Evolutionary conservation across 225 moss, liverwort and hornwort species (phyloP), one percentile per base, ranked within the genome.

Genomic region (Bryoerythrophyllum caledonicum): DNA sequence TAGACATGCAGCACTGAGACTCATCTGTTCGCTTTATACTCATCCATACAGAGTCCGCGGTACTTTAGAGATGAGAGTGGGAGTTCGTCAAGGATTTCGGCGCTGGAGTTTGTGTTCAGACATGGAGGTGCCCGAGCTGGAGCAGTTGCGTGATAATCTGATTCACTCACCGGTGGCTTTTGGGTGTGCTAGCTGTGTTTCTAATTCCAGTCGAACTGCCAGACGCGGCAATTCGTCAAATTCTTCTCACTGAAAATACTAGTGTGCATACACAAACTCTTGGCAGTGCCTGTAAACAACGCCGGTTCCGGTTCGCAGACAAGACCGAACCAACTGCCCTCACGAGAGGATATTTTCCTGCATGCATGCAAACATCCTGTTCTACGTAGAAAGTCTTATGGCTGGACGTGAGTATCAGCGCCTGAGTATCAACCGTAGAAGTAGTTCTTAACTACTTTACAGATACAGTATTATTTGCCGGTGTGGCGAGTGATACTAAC

Each of bases 1-100:
- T 4, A n/a, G 60, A 67, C 6, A 17, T 35, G 66, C 46, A 66
- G 54, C 61, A 75, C 79, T 75, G 28, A 15, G 66, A 71, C 60
- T 75, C 46, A 2, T 28, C 60, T 15, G 14, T 5, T 59, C 26
- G 23, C 66, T 66, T 61, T 52, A 7, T 17, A 7, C 32, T 52
- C 49, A 19, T 52, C 6, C 28, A 71, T 10, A 8, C 38, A 10
- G 38, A 38, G n/a, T n/a, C n/a, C 38, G 52, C 65, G 60, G 55
- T 23, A 60, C 46, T 71, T 75, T 65, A 26, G 2, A 19, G 27
- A 17, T 55, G 40, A 21, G 3, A 79, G 60, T 73, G 32, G 46
- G 24, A 65, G 61, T 68, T 21, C 35, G 30, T 3, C 14, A 15
- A 14, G 44, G 44, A 44, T 13, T 15, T 44, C 44, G 44, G 44